phyloP scores from a whole-genome alignment of 2,329 filamentous ascomycete species.

The Colletotrichum tropicale region DNA sequence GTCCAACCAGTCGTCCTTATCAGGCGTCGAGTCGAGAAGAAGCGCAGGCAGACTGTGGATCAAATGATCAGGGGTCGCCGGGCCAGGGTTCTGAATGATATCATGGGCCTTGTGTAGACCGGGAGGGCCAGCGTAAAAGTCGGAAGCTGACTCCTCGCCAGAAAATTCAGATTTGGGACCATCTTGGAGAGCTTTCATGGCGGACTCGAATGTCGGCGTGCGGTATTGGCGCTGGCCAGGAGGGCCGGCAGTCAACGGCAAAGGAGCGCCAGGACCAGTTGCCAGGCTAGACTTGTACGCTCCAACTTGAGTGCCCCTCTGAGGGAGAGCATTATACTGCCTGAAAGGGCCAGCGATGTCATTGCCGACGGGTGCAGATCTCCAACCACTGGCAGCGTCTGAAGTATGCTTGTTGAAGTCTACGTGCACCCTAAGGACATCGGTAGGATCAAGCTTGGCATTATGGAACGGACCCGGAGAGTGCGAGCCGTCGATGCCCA shows the following conservation, averaged over 20 bases:
- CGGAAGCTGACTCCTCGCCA: constrained; percentile 25
- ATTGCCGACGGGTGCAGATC: not conserved
- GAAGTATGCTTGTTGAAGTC: not conserved
- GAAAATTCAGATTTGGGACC: constrained; percentile 24
- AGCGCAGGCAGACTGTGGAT: not conserved
- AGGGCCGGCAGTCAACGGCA: constrained; percentile 58
- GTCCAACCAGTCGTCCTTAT: not conserved
- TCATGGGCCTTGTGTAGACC: constrained; percentile 22
- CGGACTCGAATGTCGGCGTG: constrained; percentile 45
- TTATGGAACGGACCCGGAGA: not conserved
- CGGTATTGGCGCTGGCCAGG: constrained; percentile 57
- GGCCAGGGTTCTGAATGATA: not conserved
- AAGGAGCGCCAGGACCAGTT: constrained; percentile 46
- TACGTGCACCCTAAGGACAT: not conserved
- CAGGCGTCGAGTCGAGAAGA: not conserved
- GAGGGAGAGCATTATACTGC: not conserved
- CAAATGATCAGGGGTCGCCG: not conserved
- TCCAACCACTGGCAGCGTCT: not conserved
- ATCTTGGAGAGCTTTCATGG: constrained; percentile 36
- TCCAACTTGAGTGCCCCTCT: constrained; percentile 13
- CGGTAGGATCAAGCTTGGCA: not conserved
- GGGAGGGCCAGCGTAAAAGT: constrained; percentile 25
- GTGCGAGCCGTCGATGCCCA: not conserved
- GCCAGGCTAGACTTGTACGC: constrained; percentile 27
- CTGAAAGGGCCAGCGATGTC: constrained; percentile 9